Conservation (phyloP, 2,329 filamentous ascomycete genomes). For the Lachnellula suecica region DNA sequence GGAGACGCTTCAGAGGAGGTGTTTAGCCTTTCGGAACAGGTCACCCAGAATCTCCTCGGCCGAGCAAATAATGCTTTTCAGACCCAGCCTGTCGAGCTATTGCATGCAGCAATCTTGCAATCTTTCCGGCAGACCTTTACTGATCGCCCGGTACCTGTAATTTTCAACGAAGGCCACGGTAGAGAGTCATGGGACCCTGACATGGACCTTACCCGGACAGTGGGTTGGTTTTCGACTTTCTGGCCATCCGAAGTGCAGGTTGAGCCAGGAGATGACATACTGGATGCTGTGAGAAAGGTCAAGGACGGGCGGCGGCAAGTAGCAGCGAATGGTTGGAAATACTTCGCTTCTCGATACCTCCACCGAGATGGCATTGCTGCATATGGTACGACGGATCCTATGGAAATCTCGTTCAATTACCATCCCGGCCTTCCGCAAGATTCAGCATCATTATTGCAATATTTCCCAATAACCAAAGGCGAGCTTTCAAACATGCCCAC, state of each 20-base stretch:
- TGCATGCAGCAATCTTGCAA: constrained; percentile 34
- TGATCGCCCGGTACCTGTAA: constrained; percentile 33
- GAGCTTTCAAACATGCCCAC: not conserved
- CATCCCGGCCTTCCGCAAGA: not conserved
- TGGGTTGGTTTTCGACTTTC: constrained; percentile 47
- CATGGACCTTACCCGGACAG: constrained; percentile 38
- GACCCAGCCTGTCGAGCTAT: constrained; percentile 39
- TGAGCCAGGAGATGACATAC: not conserved
- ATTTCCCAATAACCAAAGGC: not conserved
- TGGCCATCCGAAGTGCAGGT: constrained; percentile 9
- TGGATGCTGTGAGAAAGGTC: not conserved
- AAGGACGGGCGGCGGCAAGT: not conserved
- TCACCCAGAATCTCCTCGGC: constrained; percentile 21
- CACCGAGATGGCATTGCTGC: not conserved
- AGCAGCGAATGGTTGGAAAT: not conserved
- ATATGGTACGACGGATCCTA: not conserved
- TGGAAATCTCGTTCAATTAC: not conserved
- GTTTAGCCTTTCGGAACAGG: constrained; percentile 45
- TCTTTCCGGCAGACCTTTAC: constrained; percentile 37
- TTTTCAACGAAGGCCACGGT: constrained; percentile 44
- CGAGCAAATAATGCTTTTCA: constrained; percentile 30
- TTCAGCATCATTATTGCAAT: not conserved
- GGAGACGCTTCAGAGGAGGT: constrained; percentile 27
- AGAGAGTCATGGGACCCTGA: constrained; percentile 36
- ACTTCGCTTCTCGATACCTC: not conserved